phyloP scores from a whole-genome alignment of 1,284 basidiomycete species.

The Omphalotus olearius region DNA sequence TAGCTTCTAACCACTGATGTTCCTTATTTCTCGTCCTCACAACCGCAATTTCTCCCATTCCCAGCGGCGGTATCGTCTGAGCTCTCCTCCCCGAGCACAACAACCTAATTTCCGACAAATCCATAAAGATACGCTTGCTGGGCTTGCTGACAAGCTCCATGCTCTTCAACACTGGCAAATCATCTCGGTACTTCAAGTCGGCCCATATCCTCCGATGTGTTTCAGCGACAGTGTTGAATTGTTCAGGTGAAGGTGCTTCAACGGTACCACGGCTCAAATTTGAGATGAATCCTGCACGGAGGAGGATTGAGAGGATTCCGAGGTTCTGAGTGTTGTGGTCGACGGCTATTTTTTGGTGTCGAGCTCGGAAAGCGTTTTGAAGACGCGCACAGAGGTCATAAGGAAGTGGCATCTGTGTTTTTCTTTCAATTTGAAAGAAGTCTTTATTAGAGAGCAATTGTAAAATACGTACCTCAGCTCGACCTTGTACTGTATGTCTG shows the following conservation, averaged over 20 bases:
- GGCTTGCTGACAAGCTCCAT: slow-evolving; percentile 78
- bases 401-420: slow-evolving; percentile 36
- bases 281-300: slow-evolving; percentile 83
- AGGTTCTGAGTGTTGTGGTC: slow-evolving; percentile 80
- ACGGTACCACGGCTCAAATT: slow-evolving; percentile 78
- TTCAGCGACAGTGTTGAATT: slow-evolving; percentile 53
- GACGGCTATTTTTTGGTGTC: slow-evolving; percentile 70
- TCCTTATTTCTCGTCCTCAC: slow-evolving; percentile 68
- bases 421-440: no score
- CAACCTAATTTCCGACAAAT: slow-evolving; percentile 62
- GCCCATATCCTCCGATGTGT: slow-evolving; percentile 80
- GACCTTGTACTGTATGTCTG: no score
- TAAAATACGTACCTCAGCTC: no score
- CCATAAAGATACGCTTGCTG: slow-evolving; percentile 73
- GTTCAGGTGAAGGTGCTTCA: slow-evolving; percentile 55
- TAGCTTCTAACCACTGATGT: slow-evolving; percentile 69
- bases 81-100: slow-evolving; percentile 72
- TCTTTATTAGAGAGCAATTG: no score
- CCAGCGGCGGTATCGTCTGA: slow-evolving; percentile 69
- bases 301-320: slow-evolving; percentile 79
- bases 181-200: slow-evolving; percentile 85
- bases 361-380: slow-evolving; percentile 85
- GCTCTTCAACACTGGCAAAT: slow-evolving; percentile 71
- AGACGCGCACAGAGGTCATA: slow-evolving; percentile 82
- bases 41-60: slow-evolving; percentile 85